Evolutionary conservation across 2,329 filamentous ascomycete genomes (phyloP), one percentile per base, ranked within the genome.

Genomic region (Paraconiothyrium brasiliense): DNA sequence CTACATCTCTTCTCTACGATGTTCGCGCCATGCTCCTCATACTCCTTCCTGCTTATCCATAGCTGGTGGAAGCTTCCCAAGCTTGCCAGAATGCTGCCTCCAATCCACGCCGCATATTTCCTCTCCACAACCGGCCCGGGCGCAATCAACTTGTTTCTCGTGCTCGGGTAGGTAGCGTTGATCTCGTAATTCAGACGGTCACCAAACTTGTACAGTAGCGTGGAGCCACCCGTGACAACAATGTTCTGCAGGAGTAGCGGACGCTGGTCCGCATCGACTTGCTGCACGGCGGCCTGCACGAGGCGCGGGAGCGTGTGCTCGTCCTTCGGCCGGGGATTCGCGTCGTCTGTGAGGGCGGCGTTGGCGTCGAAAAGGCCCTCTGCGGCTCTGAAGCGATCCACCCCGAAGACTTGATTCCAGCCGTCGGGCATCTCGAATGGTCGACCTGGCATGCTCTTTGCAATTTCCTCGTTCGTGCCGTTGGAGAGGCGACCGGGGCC

Each of bases 31-130:
- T 97, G 94, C 84, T 99, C 96, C 67, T 97, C 93, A 73, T 97
- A 98, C 83, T 99, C 95, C 84, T 97, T 97, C 80, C 89, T 92
- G 27, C 91, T 94, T 71, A 99, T 96, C 95, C 95, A 99, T 91
- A 99, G 94, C 84, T 99, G 95, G 82, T 99, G 95, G 82, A 99
- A 99, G 14, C 94, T 97, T 10, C 96, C 96, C 81, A 99, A 80
- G 79, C 94, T 97, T 7, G 92, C 94, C 69, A 99, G 83, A 71
- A 99, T 97, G 80, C 93, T 97, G 49, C 95, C 95, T 50, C 96
- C 95, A 69, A 99, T 93, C 94, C 95, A 99, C 54, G 92, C 90
- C 24, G 92, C 94, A 79, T 97, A 98, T 67, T 93, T 91, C 57
- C 96, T 84, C 84, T 99, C 96, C 41, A 90, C 92, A 0, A 92